Base-by-base conservation (phyloP, 2,329 filamentous ascomycete genomes). In the Ilyonectria destructans region DNA sequence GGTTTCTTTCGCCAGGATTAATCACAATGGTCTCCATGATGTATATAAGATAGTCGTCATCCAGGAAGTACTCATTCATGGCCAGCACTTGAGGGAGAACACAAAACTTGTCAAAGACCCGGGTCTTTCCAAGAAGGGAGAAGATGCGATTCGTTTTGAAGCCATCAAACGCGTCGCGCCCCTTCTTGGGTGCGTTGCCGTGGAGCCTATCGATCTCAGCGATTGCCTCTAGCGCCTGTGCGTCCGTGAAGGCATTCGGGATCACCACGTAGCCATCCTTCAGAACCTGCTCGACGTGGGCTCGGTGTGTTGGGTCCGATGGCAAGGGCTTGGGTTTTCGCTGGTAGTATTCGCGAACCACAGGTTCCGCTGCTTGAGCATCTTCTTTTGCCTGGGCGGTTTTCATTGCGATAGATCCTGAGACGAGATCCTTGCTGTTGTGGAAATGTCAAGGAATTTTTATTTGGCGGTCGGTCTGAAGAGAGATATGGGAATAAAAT, bases 1-100 rank as follows among this genome's bases (percentile, higher is more conserved):
- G 62, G 40, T 65, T 65, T 33, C 59, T 65, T 31, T 65, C 62
- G 33, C 62, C 62, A 1, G 62, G 40, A n/a, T 65, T 65, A 43
- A 65, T 61, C 4, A 65, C 62, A 10, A 65, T 65, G 12, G 62
- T 60, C 33, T 65, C 57, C 57, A 65, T 65, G 15, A 65, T 65
- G 33, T 60, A 65, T 12, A 65, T 60, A 2, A 65, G 23, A 33
- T 65, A 65, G 13, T 65, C 62, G 6, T 56, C 48, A 15, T 65
- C 57, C 3, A 65, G 43, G 43, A 65, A 65, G 19, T 45, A 65
- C n/a, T 65, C 51, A n/a, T 65, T 65, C 12, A 65, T 43, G 1
- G 62, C 62, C 7, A 65, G 48, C 19, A 65, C 62, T 37, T 65
- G 49, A 1, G 62, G 51, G n/a, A 65, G 35, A 2, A 65, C 49